Base-by-base conservation (phyloP, 192 early-diverging fungal genomes). In the Gonapodya sp. region DNA sequence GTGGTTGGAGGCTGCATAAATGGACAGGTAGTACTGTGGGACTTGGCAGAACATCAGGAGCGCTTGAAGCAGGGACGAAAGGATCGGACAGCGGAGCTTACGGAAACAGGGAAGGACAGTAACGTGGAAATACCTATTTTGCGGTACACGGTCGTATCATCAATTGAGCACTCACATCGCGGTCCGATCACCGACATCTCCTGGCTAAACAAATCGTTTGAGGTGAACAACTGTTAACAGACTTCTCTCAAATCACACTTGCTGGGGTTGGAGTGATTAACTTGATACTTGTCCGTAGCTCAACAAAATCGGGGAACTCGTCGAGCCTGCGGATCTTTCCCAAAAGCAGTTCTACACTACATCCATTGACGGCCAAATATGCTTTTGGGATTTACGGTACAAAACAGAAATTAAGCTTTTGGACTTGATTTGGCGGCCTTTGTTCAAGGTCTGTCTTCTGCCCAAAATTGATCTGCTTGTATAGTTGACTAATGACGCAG, bases 11-110 rank as follows among this genome's bases (percentile, higher is more conserved):
- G 91, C 0, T 90, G 88, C 79, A 79, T 86, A 0, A 91, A 89
- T 81, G 91, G 91, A 33, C 91, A 89, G 81, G 85, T 86, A 34
- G 82, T 91, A 8, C 73, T 92, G 2, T 92, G 91, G 91, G 91
- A 92, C 79, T 89, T 92, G 34, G 80, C 85, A 33, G 91, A 92
- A 74, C 83, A 87, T 79, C 84, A 88, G 78, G 89, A 92, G 34
- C 89, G 88, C 73, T 84, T 91, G 33, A 88, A 91, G 79, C 78
- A 81, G 1, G 84, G 36, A 0, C 82, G 86, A 18, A 89, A 89
- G 80, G 34, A 31, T 80, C 35, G n/a, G 81, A 77, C 73, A 80
- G 80, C 35, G 33, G 79, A 80, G 34, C 73, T 80, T 81, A 82
- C 16, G 78, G 35, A 18, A 83, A 83, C 30, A 64, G 0, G 36